Evolutionary conservation across 2,329 filamentous ascomycete genomes (phyloP), one percentile per base, ranked within the genome.

Genomic region (Chaetomium sp.): DNA sequence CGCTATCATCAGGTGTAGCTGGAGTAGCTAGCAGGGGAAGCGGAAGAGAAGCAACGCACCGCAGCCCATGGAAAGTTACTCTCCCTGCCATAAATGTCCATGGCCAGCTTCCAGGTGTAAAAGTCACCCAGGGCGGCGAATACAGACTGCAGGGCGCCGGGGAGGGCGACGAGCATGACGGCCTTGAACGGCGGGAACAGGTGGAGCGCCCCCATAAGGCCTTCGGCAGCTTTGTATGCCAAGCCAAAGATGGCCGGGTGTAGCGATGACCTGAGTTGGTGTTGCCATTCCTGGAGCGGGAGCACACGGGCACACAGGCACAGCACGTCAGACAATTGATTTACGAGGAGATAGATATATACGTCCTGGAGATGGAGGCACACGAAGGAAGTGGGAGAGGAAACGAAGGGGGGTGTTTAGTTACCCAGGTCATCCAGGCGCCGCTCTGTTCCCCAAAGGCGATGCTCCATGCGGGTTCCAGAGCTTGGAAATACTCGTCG

Each of bases 391-490:
- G 5, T 35, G 33, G 10, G 50, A 19, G 19, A 14, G 9, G 38
- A 27, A 54, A 68, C 56, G 36, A 52, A 19, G 40, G 32, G 32
- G 34, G 38, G 34, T 12, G 19, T 12, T 33, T n/a, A 54, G 11
- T 51, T 48, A 95, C 92, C 94, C 94, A 99, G 60, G 94, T 99
- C 66, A 96, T 79, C 89, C 92, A 99, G 34, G 92, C 89, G 59
- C 88, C 88, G 70, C 86, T 88, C 11, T 78, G 69, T 2, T 76
- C 67, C 27, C 91, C 91, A 77, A 96, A 96, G 3, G 88, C 88
- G 54, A 94, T 79, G 65, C 85, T 78, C 91, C 92, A 97, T 62
- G 94, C 94, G 52, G 94, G 92, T 74, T 99, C 94, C 45, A 97
- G 81, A 1, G 91, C 88, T 69, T 99, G 94, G 67, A 94, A 99